A percentile compares a stretch with the other conserved stretches of the same genome.
Evolutionary conservation across 2,329 filamentous ascomycete species (phyloP).

Genomic region (Arthroderma sp.): DNA sequence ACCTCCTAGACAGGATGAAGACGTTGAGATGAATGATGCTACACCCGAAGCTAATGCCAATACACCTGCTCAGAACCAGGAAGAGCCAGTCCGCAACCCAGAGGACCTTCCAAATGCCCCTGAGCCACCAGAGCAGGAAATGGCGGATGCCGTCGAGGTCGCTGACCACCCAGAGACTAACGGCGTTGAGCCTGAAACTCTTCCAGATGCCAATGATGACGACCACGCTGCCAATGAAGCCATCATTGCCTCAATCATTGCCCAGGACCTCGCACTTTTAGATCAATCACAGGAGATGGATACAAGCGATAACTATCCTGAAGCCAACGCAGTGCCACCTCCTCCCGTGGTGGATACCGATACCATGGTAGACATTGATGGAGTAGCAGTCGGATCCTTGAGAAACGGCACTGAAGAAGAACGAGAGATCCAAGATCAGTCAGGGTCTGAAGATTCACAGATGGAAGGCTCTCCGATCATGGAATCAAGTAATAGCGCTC

Average conservation of each 20-base stretch:
- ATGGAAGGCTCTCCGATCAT: slow-evolving; percentile 4
- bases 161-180: neutral
- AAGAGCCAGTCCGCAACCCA: neutral
- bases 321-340: neutral
- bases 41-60: neutral
- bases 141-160: neutral
- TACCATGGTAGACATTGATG: neutral
- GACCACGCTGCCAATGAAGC: slow-evolving; percentile 18
- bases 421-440: neutral
- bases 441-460: neutral
- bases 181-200: neutral
- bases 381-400: neutral
- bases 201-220: slow-evolving; percentile 5
- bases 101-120: neutral
- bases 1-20: slow-evolving; percentile 13
- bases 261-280: slow-evolving; percentile 20
- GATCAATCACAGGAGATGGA: slow-evolving; percentile 11
- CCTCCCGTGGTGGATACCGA: neutral
- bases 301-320: neutral
- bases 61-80: neutral
- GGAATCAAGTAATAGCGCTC: neutral
- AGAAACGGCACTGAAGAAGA: neutral
- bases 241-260: slow-evolving; percentile 22
- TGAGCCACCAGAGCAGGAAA: neutral
- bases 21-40: slow-evolving; percentile 11